Conservation (phyloP, 768 basidiomycete genomes). For the Suillus paluster region DNA sequence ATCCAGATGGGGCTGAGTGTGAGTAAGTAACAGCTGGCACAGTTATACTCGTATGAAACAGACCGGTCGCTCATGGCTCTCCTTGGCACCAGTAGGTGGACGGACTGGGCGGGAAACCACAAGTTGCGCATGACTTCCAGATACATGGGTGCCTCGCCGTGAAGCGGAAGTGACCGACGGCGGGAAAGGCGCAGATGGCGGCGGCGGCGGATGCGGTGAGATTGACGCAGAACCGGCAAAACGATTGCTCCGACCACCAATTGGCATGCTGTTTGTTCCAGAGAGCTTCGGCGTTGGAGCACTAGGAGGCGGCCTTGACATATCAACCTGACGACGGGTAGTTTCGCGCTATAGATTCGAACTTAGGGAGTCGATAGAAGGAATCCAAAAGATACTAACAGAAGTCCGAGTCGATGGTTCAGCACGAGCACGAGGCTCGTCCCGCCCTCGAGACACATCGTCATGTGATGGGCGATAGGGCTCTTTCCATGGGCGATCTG, state of each 20-base stretch:
- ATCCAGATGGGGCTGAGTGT: constrained; percentile 22
- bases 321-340: constrained; percentile 15
- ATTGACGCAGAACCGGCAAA: constrained; percentile 18
- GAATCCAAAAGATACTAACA: constrained; percentile 17
- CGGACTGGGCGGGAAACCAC: constrained; percentile 21
- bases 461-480: constrained; percentile 13
- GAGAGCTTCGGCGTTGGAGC: constrained; percentile 31
- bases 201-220: constrained; percentile 8
- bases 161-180: not conserved
- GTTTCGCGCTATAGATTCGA: constrained; percentile 23
- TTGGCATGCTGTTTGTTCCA: constrained; percentile 38
- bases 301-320: constrained; percentile 14
- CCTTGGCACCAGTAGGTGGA: constrained; percentile 10
- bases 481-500: constrained; percentile 3
- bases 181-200: not conserved
- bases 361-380: not conserved
- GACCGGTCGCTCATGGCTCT: constrained; percentile 28
- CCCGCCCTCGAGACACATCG: constrained; percentile 14
- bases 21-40: constrained; percentile 12
- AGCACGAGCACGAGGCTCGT: constrained; percentile 21
- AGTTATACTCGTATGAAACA: not conserved
- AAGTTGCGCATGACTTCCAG: constrained; percentile 27
- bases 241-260: constrained; percentile 29
- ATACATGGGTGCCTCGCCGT: constrained; percentile 4
- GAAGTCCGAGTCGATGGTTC: constrained; percentile 20